These are phyloP conservation scores for Calocybe gambosa DNA, from an alignment of 1,284 basidiomycete species.

Conservation along the genomic window DNA sequence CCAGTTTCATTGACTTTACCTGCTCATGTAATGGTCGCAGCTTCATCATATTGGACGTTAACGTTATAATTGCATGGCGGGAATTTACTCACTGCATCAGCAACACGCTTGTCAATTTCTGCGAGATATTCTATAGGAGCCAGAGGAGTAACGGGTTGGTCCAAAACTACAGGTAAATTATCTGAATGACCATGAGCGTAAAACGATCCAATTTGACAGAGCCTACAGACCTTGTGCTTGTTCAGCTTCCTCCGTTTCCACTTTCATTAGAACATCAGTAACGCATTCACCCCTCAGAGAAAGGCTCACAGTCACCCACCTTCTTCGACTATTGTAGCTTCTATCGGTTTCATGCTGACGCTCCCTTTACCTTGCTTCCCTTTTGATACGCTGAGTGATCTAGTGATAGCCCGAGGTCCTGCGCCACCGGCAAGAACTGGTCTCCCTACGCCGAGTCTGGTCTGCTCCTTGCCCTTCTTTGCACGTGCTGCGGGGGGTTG, in stretches of 20 bases:
- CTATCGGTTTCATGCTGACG: conserved; percentile 41
- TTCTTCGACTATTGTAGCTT: conserved; percentile 58
- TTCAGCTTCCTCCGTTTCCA: background rate
- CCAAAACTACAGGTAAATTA: background rate
- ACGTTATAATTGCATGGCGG: background rate
- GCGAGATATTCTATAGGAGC: conserved; percentile 18
- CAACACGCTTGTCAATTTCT: conserved; percentile 29
- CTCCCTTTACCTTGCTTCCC: conserved; percentile 44
- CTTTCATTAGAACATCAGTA: background rate
- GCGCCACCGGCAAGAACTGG: conserved; percentile 56
- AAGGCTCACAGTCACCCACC: conserved; percentile 27
- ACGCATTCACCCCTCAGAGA: background rate
- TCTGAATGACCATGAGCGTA: background rate
- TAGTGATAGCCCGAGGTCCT: conserved; percentile 59
- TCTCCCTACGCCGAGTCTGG: conserved; percentile 64
- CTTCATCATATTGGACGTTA: conserved; percentile 24
- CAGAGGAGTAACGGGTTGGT: conserved; percentile 2
- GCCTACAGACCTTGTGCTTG: background rate
- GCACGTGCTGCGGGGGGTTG: conserved; percentile 38
- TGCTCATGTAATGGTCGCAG: conserved; percentile 50
- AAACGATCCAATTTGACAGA: background rate
- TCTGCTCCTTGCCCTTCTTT: conserved; percentile 68
- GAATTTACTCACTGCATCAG: conserved; percentile 34
- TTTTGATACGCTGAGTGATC: conserved; percentile 44
- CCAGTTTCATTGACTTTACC: conserved; percentile 36